Conservation (phyloP, 2,329 filamentous ascomycete species). For the Exserohilum rostratum region DNA sequence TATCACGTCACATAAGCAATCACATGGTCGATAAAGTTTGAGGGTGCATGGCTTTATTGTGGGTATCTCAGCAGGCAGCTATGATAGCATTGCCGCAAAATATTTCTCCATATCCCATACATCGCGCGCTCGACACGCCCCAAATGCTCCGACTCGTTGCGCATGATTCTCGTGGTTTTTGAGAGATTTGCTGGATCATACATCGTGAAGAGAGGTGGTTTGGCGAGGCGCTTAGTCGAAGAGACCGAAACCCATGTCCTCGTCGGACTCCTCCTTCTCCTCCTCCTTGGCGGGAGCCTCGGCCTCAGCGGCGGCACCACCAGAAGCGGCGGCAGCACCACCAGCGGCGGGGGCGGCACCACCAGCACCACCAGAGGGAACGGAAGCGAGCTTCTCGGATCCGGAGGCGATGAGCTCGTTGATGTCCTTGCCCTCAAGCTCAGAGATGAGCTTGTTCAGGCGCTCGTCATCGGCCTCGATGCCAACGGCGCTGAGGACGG, state of each 20-base stretch:
- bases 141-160: constrained; percentile 40
- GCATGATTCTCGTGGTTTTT: constrained; percentile 41
- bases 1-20: not conserved
- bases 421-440: constrained; percentile 91
- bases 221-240: constrained; percentile 62
- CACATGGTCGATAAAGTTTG: constrained; percentile 5
- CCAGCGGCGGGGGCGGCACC: constrained; percentile 68
- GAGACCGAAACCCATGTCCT: constrained; percentile 77
- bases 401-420: constrained; percentile 94
- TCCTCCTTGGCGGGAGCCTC: constrained; percentile 66
- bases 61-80: constrained; percentile 38
- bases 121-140: constrained; percentile 46
- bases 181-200: constrained; percentile 38
- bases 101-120: constrained; percentile 30
- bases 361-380: constrained; percentile 87
- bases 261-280: constrained; percentile 78
- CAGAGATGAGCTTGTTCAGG: constrained; percentile 82
- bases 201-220: constrained; percentile 30
- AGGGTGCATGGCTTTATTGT: constrained; percentile 48
- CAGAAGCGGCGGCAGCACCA: constrained; percentile 71
- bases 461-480: constrained; percentile 90
- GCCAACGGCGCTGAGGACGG: constrained; percentile 89
- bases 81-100: constrained; percentile 22
- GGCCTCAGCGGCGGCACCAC: constrained; percentile 53
- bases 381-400: constrained; percentile 92